These are phyloP conservation scores for Passalora sequoiae DNA, from an alignment of 2,329 filamentous ascomycete species.

Conservation along the genomic window DNA sequence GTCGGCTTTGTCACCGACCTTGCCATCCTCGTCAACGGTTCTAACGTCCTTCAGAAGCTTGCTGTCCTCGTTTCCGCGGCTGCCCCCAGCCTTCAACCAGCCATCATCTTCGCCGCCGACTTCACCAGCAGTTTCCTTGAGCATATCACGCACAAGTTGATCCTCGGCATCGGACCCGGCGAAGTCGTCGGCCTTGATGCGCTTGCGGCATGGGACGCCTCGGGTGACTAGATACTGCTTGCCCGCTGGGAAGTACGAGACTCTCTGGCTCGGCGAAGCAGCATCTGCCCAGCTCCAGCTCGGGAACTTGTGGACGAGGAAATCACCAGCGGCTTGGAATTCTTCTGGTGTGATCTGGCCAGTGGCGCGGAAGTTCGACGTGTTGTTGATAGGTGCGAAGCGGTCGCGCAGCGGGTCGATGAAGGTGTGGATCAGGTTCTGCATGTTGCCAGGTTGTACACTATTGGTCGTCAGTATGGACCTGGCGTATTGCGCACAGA, in stretches of 20 bases:
- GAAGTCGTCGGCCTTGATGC: conserved; percentile 78
- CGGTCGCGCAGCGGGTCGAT: conserved; percentile 88
- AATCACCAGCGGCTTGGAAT: conserved; percentile 92
- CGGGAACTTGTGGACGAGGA: conserved; percentile 97
- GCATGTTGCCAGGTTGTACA: conserved; percentile 63
- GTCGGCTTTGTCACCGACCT: conserved; percentile 69
- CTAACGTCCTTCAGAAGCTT: conserved; percentile 71
- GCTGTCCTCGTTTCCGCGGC: conserved; percentile 50
- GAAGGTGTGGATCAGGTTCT: conserved; percentile 78
- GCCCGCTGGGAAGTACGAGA: conserved; percentile 72
- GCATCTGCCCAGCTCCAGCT: conserved; percentile 96
- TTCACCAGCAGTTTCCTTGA: conserved; percentile 47
- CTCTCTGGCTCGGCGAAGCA: conserved; percentile 71
- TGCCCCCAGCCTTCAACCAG: conserved; percentile 85
- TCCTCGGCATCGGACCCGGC: conserved; percentile 84
- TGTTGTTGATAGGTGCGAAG: conserved; percentile 82
- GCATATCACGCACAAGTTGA: conserved; percentile 74
- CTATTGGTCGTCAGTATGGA: not conserved
- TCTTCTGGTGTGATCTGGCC: conserved; percentile 97
- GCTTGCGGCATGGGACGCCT: conserved; percentile 86
- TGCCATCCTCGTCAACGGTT: conserved; percentile 84
- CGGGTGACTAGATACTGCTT: conserved; percentile 96
- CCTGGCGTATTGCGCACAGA: no score
- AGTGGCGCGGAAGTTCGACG: conserved; percentile 86
- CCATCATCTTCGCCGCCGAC: conserved; percentile 66